Base-by-base conservation (phyloP, 2,329 filamentous ascomycete genomes). In the Sodiomyces alkalinus region DNA sequence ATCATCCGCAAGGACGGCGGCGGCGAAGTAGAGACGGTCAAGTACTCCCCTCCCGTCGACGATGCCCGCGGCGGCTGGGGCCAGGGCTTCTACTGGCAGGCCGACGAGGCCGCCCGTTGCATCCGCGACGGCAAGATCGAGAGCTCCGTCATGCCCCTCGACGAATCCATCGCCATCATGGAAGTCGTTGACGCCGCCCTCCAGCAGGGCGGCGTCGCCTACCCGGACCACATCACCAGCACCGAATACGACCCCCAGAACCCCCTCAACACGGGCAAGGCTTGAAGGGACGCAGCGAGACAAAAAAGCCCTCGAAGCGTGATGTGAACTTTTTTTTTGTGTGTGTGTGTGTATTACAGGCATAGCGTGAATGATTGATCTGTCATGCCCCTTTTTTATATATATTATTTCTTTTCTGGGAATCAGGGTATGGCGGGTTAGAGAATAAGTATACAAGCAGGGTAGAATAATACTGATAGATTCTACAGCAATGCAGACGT, bases 11-110 rank as follows among this genome's bases (percentile, higher is more conserved):
- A 55, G 38, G 62, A 60, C 20, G 48, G 49, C 26, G 49, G 49
- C 26, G 59, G 58, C 27, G 53, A 58, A 22, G 47, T 60, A 17
- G 62, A 69, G 41, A 49, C 60, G 9, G 55, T 71, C 28, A 57
- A 67, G 39, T 66, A 58, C 43, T 62, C 64, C 9, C 61, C 69
- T 23, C 67, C 68, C 22, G 46, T 48, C 31, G 66, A 72, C 41
- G 41, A 51, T 15, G 56, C 53, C 38, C 53, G 60, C 18, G 46
- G 54, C 16, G 39, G 45, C 38, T 64, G 56, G 55, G 82, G 81
- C 8, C 76, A 82, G 38, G 83, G 82, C 27, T 90, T 92, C 80
- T 90, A 82, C 56, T 87, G 77, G 77, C 79, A 86, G 50, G 81
- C 81, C 2, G 80, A 86, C 48, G 80, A 83, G 58, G 77, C 71